phyloP scores from a whole-genome alignment of 2,329 filamentous ascomycete genomes.

The Calonectria montana region DNA sequence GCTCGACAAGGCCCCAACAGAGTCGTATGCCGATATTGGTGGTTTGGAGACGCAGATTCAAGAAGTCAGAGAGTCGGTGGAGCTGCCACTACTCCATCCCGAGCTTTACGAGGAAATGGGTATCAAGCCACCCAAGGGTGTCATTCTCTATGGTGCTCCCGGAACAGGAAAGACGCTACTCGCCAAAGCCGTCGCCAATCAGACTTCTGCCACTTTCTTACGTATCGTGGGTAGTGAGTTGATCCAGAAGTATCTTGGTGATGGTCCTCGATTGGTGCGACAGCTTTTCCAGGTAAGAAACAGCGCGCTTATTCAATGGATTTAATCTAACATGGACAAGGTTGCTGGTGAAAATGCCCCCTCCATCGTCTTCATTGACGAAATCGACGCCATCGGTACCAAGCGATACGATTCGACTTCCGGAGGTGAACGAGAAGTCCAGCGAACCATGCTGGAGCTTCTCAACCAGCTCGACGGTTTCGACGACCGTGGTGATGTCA shows the following conservation, averaged over 20 bases:
- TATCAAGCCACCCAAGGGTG: constrained; percentile 99
- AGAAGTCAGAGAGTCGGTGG: constrained; percentile 96
- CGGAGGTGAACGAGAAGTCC: constrained; percentile 95
- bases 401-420: constrained; percentile 99
- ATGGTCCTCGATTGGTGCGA: constrained; percentile 92
- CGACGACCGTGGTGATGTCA: constrained; percentile 98
- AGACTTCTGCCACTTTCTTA: constrained; percentile 98
- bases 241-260: constrained; percentile 98
- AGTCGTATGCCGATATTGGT: constrained; percentile 98
- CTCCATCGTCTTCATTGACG: constrained; percentile 98
- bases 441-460: constrained; percentile 97
- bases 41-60: constrained; percentile 96
- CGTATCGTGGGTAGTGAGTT: constrained; percentile 97
- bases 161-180: constrained; percentile 97
- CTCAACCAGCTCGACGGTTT: constrained; percentile 99
- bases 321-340: constrained; percentile 51
- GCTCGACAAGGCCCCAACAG: constrained; percentile 96
- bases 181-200: constrained; percentile 97
- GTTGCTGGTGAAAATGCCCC: constrained; percentile 96
- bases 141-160: constrained; percentile 96
- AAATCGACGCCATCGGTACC: constrained; percentile 98
- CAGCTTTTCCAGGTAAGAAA: constrained; percentile 85
- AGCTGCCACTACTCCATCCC: constrained; percentile 92
- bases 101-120: constrained; percentile 99
- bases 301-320: background rate